Conservation (phyloP, 805 yeast genomes). For the Pichia cabralensis region DNA sequence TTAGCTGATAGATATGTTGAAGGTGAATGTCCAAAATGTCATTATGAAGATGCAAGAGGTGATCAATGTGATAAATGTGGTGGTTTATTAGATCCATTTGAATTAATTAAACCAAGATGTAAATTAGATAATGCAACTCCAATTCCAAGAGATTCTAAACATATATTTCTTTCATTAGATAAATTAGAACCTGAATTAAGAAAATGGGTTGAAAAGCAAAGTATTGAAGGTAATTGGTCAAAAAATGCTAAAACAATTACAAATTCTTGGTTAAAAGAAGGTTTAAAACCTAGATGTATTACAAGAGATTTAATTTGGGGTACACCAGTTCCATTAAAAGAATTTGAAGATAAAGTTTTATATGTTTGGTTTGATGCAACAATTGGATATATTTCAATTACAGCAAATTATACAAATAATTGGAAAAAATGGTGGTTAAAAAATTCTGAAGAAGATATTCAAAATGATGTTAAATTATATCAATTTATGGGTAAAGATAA, state of each 20-base stretch:
- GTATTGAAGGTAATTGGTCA: slow-evolving; percentile 79
- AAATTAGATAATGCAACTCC: slow-evolving; percentile 84
- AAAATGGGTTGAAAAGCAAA: slow-evolving; percentile 62
- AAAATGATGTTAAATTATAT: slow-evolving; percentile 78
- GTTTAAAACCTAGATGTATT: slow-evolving; percentile 87
- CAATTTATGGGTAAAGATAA: slow-evolving; percentile 99
- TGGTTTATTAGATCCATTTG: slow-evolving; percentile 77
- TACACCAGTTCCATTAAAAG: slow-evolving; percentile 90
- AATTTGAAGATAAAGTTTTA: slow-evolving; percentile 78
- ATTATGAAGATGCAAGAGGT: slow-evolving; percentile 95
- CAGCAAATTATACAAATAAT: slow-evolving; percentile 75
- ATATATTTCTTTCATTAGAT: slow-evolving; percentile 74
- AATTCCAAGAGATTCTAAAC: slow-evolving; percentile 69
- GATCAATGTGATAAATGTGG: slow-evolving; percentile 99
- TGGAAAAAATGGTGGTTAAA: slow-evolving; percentile 87
- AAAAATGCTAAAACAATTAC: slow-evolving; percentile 85
- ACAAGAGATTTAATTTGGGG: slow-evolving; percentile 98
- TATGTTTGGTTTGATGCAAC: slow-evolving; percentile 99
- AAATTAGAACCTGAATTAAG: slow-evolving; percentile 70
- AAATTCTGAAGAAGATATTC: slow-evolving; percentile 36
- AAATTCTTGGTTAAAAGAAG: slow-evolving; percentile 88
- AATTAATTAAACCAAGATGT: slow-evolving; percentile 90
- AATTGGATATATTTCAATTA: slow-evolving; percentile 92
- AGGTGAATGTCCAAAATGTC: slow-evolving; percentile 94
- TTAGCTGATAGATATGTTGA: slow-evolving; percentile 96